Evolutionary conservation across 345 rosid genomes (phyloP).

Genomic region (Brassica incana): DNA sequence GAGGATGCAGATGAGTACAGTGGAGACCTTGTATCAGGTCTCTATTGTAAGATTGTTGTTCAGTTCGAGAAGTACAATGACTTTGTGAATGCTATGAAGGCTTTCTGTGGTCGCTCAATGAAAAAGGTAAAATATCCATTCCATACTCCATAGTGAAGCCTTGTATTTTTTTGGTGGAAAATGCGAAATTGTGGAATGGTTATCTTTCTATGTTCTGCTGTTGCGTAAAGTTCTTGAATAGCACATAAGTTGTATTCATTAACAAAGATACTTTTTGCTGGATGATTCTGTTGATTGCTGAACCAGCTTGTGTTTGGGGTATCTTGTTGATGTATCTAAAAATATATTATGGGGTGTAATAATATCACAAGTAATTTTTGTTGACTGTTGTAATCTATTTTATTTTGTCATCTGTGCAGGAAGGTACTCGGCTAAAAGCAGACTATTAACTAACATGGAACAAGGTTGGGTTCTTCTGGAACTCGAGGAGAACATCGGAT

Average conservation of each 20-base stretch:
- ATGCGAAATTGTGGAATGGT: background rate
- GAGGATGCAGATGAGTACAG: slow-evolving; percentile 65
- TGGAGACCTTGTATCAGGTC: slow-evolving; percentile 67
- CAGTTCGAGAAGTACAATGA: slow-evolving; percentile 79
- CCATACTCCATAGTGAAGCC: background rate
- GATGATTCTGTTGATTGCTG: background rate
- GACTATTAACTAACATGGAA: slow-evolving; percentile 86
- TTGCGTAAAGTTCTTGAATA: background rate
- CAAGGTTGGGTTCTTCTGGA: slow-evolving; percentile 68
- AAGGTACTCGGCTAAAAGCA: slow-evolving; percentile 78
- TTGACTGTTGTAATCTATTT: background rate
- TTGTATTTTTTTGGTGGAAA: background rate
- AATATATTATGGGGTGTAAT: background rate
- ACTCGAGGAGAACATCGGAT: slow-evolving; percentile 45
- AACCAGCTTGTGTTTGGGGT: background rate
- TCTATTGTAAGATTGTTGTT: slow-evolving; percentile 84
- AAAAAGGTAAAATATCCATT: slow-evolving; percentile 55
- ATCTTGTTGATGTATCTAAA: background rate
- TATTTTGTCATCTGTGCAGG: slow-evolving; percentile 46
- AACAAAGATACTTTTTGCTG: background rate
- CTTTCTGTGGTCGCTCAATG: slow-evolving; percentile 75
- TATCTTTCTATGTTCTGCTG: background rate
- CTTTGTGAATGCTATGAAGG: slow-evolving; percentile 71
- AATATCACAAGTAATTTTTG: background rate
- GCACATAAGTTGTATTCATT: background rate